Conservation (phyloP, 495 filamentous ascomycete species). For the Neurospora cerealis region DNA sequence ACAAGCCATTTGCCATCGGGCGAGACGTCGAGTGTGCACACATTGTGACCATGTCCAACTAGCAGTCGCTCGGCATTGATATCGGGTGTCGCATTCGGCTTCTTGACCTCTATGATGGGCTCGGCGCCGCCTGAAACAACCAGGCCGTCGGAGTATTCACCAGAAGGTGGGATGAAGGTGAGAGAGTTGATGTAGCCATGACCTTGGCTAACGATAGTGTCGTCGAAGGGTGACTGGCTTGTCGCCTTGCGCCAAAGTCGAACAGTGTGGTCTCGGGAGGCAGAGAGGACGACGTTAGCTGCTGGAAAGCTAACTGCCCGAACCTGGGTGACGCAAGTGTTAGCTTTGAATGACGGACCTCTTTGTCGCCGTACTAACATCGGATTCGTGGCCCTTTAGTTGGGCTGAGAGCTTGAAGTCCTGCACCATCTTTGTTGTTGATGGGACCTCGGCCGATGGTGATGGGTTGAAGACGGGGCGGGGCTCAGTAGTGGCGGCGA, state of each 20-base stretch:
- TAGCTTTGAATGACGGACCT: slow-evolving; percentile 8
- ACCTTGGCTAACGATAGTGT: slow-evolving; percentile 63
- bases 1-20: slow-evolving; percentile 61
- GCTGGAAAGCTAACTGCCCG: slow-evolving; percentile 75
- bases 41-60: slow-evolving; percentile 74
- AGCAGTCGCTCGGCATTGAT: slow-evolving; percentile 80
- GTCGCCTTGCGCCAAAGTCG: slow-evolving; percentile 63
- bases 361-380: slow-evolving; percentile 47
- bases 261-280: slow-evolving; percentile 85
- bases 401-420: slow-evolving; percentile 76
- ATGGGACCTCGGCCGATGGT: neutral
- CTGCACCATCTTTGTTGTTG: slow-evolving; percentile 23
- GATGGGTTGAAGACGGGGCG: neutral
- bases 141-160: slow-evolving; percentile 65
- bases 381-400: slow-evolving; percentile 69
- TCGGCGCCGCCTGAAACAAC: slow-evolving; percentile 83
- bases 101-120: slow-evolving; percentile 82
- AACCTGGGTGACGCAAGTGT: slow-evolving; percentile 48
- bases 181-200: slow-evolving; percentile 78
- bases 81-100: slow-evolving; percentile 45
- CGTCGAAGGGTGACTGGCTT: slow-evolving; percentile 63
- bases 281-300: slow-evolving; percentile 64
- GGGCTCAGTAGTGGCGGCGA: slow-evolving; percentile 1
- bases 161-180: slow-evolving; percentile 63
- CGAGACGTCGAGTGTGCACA: slow-evolving; percentile 76